A percentile compares a stretch with the other conserved stretches of the same genome.
Conservation (phyloP, 495 filamentous ascomycete genomes). For the Tuber indicum region DNA sequence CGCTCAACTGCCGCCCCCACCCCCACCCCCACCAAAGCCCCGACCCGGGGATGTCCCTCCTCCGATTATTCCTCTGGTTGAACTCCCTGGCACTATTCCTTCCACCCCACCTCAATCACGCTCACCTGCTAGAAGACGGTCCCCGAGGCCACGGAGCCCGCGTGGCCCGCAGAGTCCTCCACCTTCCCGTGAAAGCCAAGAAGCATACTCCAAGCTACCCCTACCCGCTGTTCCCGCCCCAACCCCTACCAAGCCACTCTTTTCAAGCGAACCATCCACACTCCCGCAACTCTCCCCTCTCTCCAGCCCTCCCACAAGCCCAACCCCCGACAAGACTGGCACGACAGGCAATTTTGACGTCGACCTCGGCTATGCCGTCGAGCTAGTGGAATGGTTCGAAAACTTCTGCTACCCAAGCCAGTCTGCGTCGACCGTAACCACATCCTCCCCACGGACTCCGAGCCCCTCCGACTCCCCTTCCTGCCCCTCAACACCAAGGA, state of each 20-base stretch:
- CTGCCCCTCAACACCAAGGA: neutral
- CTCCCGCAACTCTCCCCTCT: neutral
- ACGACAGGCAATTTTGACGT: conserved; percentile 8
- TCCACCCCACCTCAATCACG: neutral
- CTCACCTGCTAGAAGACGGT: neutral
- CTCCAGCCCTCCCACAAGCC: neutral
- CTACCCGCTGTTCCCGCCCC: conserved; percentile 19
- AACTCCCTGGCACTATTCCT: neutral
- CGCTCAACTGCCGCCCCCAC: neutral
- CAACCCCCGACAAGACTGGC: neutral
- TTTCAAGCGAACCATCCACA: neutral
- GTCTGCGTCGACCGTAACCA: neutral
- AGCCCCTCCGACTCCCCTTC: neutral
- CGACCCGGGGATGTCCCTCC: neutral
- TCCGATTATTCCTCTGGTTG: neutral
- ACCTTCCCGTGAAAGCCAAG: conserved; percentile 13
- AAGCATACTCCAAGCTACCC: conserved; percentile 22
- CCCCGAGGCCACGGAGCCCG: neutral
- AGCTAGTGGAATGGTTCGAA: conserved; percentile 31
- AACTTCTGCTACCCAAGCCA: conserved; percentile 16
- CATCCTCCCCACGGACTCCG: neutral
- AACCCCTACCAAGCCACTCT: neutral
- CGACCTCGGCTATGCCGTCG: conserved; percentile 18
- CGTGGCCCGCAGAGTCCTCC: neutral
- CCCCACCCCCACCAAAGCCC: neutral